These are phyloP conservation scores for Fusarium longipes DNA, from an alignment of 2,329 filamentous ascomycete species.

Conservation along the genomic window DNA sequence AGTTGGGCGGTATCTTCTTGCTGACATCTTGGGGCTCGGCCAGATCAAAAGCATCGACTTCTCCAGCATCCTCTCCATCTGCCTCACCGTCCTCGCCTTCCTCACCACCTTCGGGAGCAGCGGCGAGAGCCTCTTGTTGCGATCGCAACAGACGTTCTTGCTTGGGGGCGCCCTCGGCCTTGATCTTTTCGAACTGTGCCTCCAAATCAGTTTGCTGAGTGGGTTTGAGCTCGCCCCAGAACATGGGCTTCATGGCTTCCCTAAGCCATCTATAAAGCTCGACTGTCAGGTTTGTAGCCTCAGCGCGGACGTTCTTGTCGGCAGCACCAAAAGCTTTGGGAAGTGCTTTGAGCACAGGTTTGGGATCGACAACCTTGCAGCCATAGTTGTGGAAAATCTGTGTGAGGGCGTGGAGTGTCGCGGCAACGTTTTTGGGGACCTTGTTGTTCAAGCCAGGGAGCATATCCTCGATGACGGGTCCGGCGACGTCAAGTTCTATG, in stretches of 20 bases:
- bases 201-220: conserved; percentile 96
- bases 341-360: conserved; percentile 86
- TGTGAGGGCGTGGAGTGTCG: conserved; percentile 78
- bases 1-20: conserved; percentile 82
- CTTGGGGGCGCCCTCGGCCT: conserved; percentile 86
- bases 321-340: conserved; percentile 95
- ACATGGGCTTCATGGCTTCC: conserved; percentile 97
- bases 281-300: conserved; percentile 89
- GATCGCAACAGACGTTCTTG: conserved; percentile 89
- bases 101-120: conserved; percentile 68
- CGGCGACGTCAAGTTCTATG: conserved; percentile 87
- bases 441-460: conserved; percentile 86
- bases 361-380: conserved; percentile 92
- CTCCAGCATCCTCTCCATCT: conserved; percentile 63
- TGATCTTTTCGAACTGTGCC: conserved; percentile 92
- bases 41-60: conserved; percentile 83
- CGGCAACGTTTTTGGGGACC: conserved; percentile 85
- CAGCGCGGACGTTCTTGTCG: conserved; percentile 96
- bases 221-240: conserved; percentile 94
- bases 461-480: conserved; percentile 89
- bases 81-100: conserved; percentile 68
- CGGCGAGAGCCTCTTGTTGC: conserved; percentile 86
- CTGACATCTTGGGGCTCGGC: conserved; percentile 89
- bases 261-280: conserved; percentile 97
- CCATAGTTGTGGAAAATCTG: conserved; percentile 93